Conservation (phyloP, 1,139 yeast species). For the Maudiozyma humilis region DNA sequence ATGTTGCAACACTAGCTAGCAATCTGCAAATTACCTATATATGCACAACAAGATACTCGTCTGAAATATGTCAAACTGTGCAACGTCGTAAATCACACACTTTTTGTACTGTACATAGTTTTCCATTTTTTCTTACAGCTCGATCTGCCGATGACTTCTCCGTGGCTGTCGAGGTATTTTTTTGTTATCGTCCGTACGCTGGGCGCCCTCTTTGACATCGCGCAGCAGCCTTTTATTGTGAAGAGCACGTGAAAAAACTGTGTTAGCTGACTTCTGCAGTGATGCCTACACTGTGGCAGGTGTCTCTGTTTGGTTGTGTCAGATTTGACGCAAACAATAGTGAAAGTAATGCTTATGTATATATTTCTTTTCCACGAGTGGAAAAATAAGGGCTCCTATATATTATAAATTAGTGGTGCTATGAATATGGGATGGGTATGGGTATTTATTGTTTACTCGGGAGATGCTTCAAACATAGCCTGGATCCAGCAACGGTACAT, state of each 20-base stretch:
- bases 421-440: not conserved
- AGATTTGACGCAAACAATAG: not conserved
- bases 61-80: not conserved
- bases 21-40: not conserved
- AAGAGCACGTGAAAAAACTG: not conserved
- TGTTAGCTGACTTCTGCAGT: not conserved
- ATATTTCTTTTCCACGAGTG: not conserved
- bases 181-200: too few relatives aligned
- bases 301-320: not conserved
- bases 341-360: not conserved
- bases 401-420: not conserved
- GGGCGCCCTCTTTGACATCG: not conserved
- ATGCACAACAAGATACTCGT: not conserved
- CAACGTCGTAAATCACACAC: not conserved
- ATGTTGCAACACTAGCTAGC: too few relatives aligned
- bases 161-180: not conserved
- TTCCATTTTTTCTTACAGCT: too few relatives aligned
- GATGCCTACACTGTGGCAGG: too few relatives aligned
- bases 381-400: not conserved
- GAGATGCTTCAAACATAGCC: slow-evolving; percentile 65
- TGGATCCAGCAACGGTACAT: slow-evolving; percentile 98
- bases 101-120: not conserved
- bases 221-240: not conserved
- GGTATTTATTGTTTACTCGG: slow-evolving; percentile 9
- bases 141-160: not conserved